Conservation (phyloP, 768 basidiomycete species). For the Zangia roseola region DNA sequence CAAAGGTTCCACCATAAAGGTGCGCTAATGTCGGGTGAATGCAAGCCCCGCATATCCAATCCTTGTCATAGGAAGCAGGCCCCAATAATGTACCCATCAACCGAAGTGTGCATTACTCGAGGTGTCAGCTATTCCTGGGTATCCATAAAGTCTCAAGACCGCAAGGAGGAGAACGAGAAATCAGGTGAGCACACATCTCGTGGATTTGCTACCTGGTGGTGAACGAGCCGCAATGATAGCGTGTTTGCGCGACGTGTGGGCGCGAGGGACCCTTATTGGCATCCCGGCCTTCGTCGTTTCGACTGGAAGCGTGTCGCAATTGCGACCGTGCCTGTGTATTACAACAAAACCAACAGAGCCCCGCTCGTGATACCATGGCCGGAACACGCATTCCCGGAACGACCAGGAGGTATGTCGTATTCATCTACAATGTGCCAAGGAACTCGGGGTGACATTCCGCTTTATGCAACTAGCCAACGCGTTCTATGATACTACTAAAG, state of each 20-base stretch:
- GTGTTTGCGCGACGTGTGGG: constrained; percentile 77
- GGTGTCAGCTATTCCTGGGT: constrained; percentile 75
- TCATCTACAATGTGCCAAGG: neutral
- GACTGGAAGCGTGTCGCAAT: constrained; percentile 75
- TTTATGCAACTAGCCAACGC: constrained; percentile 28
- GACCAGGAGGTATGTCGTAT: constrained; percentile 25
- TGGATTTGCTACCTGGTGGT: neutral
- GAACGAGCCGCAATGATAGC: constrained; percentile 35
- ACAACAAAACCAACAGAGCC: constrained; percentile 31
- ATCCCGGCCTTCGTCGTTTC: constrained; percentile 51
- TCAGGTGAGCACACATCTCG: constrained; percentile 43
- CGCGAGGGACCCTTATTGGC: constrained; percentile 60
- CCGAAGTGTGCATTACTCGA: constrained; percentile 65
- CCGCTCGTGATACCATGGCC: constrained; percentile 71
- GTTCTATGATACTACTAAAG: constrained; percentile 62
- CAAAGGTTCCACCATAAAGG: constrained; percentile 37
- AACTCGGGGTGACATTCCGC: constrained; percentile 5
- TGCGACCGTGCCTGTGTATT: constrained; percentile 58
- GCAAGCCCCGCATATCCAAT: constrained; percentile 1
- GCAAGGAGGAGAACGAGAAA: constrained; percentile 34
- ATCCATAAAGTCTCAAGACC: constrained; percentile 43
- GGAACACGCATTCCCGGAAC: constrained; percentile 41
- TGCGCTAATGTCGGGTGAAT: constrained; percentile 19
- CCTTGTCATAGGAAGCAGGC: constrained; percentile 17
- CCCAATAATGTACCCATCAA: constrained; percentile 25